Conservation (phyloP, 2,329 filamentous ascomycete genomes). For the Aspergillus pseudotamarii region DNA sequence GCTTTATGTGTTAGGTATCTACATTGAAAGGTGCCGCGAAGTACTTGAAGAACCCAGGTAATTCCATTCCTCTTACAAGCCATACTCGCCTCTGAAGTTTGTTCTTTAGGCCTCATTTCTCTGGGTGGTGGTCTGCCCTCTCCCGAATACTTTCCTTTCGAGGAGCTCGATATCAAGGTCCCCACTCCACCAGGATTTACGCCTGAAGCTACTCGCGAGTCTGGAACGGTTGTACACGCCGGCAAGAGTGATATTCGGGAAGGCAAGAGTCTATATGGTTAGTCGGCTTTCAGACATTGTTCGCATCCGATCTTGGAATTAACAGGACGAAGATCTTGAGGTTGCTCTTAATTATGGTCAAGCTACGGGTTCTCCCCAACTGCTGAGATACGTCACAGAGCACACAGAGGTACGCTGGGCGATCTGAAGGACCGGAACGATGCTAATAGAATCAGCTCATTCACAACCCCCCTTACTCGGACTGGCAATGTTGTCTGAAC, state of each 20-base stretch:
- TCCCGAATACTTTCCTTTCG: conserved; percentile 89
- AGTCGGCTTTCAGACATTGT: conserved; percentile 12
- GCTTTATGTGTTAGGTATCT: conserved; percentile 53
- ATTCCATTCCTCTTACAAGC: background rate
- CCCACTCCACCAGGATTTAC: conserved; percentile 71
- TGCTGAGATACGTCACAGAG: conserved; percentile 89
- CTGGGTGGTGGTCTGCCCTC: conserved; percentile 90
- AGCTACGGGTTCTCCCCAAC: conserved; percentile 79
- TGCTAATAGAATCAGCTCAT: conserved; percentile 58
- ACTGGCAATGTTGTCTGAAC: conserved; percentile 85
- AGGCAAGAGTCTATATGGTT: conserved; percentile 58
- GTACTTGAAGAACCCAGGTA: conserved; percentile 73
- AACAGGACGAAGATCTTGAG: conserved; percentile 66
- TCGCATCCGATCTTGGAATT: background rate
- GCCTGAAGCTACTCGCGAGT: conserved; percentile 65
- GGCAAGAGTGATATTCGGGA: conserved; percentile 82
- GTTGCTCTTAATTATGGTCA: conserved; percentile 94
- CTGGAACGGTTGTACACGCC: conserved; percentile 64
- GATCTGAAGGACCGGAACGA: background rate
- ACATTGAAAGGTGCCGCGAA: conserved; percentile 82
- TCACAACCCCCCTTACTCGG: conserved; percentile 80
- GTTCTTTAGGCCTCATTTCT: conserved; percentile 69
- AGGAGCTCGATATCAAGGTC: conserved; percentile 73
- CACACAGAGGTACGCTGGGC: conserved; percentile 71
- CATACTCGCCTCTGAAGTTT: background rate